Base-by-base conservation (phyloP, 306 rosid species). In the Dalbergia cultrata region DNA sequence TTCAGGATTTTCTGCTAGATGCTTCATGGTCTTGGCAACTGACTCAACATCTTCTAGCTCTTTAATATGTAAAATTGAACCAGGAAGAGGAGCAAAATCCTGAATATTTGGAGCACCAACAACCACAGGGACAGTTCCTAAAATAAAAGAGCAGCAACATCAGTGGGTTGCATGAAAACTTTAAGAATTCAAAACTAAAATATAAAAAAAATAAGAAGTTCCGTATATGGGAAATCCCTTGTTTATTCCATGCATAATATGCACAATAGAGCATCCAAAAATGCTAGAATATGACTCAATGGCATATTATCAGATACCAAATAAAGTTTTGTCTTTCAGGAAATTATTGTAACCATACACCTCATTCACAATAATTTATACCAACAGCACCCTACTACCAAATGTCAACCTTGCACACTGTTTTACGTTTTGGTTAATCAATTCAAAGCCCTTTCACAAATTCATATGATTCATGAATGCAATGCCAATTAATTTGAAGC, bases 91-190 rank as follows among this genome's bases (percentile, higher is more conserved):
- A 66, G 97, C 90, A 68, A 87, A 95, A 22, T 95, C 99, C 85
- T 87, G 87, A 88, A 93, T 93, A 77, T 95, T 95, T 66, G 99
- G 97, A 83, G 99, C 90, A 57, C 99, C 99, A 78, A 95, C 85
- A 70, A 93, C 97, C 83, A 95, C 97, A 22, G 99, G 98, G 61
- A 95, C 71, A 52, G 97, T 64, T 87, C 99, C 99, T 95, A 74
- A 41, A 63, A 53, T 21, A 75, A 65, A 44, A 60, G 54, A 31
- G 67, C 45, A 67, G 81, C 45, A 77, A 8, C 61, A 21, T 59
- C 58, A 59, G 56, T 58, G 43, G 17, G 37, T 61, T 44, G 61
- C 18, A n/a, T 8, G 3, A 18, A 39, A 71, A 44, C 0, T 74
- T 78, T 43, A 16, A 59, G 71, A 44, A 37, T 43, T 19, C 56